A percentile compares a stretch with the other conserved stretches of the same genome.
Evolutionary conservation across 1,284 basidiomycete genomes (phyloP).

Genomic region (Cryptococcus hybrid): DNA sequence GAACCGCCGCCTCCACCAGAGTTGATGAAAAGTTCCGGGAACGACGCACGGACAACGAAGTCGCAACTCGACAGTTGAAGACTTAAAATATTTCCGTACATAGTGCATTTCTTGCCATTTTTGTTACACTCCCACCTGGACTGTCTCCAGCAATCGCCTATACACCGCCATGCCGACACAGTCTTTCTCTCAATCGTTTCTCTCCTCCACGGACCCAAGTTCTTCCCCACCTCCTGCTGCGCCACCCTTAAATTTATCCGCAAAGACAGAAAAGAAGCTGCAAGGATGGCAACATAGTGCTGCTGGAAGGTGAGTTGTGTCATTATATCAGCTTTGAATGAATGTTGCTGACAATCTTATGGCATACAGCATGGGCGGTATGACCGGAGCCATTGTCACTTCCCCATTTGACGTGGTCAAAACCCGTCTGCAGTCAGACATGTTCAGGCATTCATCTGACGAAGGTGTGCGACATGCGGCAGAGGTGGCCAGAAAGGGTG

Average conservation of each 20-base stretch:
- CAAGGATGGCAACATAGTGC: slow-evolving; percentile 80
- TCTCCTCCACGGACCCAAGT: neutral
- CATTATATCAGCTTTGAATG: slow-evolving; percentile 15
- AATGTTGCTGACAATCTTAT: neutral
- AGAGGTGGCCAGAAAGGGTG: slow-evolving; percentile 1
- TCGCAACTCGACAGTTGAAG: too few species aligned
- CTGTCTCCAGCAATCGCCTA: too few species aligned
- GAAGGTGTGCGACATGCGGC: slow-evolving; percentile 15
- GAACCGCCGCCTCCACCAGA: too few species aligned
- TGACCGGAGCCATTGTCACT: slow-evolving; percentile 96
- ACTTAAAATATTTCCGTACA: too few species aligned
- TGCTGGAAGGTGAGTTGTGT: slow-evolving; percentile 70
- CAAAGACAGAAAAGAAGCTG: slow-evolving; percentile 52
- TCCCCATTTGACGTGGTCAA: slow-evolving; percentile 98
- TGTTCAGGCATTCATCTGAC: slow-evolving; percentile 62
- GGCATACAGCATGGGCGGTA: slow-evolving; percentile 75
- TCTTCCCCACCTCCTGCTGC: neutral
- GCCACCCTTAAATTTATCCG: too few species aligned
- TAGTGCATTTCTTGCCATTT: too few species aligned
- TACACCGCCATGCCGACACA: too few species aligned
- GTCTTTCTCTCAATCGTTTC: too few species aligned
- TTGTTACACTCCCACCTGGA: too few species aligned
- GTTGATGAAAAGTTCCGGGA: too few species aligned
- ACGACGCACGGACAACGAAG: too few species aligned
- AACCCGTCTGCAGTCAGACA: slow-evolving; percentile 88